Base-by-base conservation (phyloP, 495 filamentous ascomycete genomes). In the Aspergillus biplanus region DNA sequence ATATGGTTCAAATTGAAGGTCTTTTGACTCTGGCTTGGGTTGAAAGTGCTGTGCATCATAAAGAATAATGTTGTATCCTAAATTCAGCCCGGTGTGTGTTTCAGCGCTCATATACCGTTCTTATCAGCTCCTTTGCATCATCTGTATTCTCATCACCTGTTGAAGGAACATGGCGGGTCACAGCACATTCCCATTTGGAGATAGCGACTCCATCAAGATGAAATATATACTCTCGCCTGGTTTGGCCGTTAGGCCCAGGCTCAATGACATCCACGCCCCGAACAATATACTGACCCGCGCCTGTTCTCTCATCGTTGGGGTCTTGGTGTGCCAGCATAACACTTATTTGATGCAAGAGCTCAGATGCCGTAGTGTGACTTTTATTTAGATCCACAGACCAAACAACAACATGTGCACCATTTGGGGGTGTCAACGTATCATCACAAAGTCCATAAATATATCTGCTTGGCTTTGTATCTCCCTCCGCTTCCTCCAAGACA, bases 181-280 rank as follows among this genome's bases (percentile, higher is more conserved):
- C 21, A 18, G 13, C 39, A 56, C 67, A 65, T 39, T 71, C 59
- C 77, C 77, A 80, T 2, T 54, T 63, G 0, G 47, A 33, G 8
- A 80, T 74, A 0, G 69, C 67, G 48, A 80, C 76, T 0, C 76
- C 73, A 21, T 70, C 53, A n/a, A 78, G 66, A 21, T 70, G 58
- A 52, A 79, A 78, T 7, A 48, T 60, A 65, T 76, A 78, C 7
- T 67, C 61, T 37, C 63, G 63, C 0, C 6, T 49, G 33, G 16
- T 15, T 31, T 12, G n/a, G 7, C 21, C 7, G 16, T 52, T 33
- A 2, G 27, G n/a, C 1, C 15, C 21, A 16, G 35, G 21, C 46
- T 49, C 7, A 21, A 21, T 27, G 11, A 49, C 3, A 13, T 18
- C 47, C n/a, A 47, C 27, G 3, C 59, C 63, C 57, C 56, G 56